A percentile compares a stretch with the other conserved stretches of the same genome.
These are phyloP conservation scores for Luzula sylvatica DNA, from an alignment of 176 grass and related monocot genomes.

Conservation along the genomic window DNA sequence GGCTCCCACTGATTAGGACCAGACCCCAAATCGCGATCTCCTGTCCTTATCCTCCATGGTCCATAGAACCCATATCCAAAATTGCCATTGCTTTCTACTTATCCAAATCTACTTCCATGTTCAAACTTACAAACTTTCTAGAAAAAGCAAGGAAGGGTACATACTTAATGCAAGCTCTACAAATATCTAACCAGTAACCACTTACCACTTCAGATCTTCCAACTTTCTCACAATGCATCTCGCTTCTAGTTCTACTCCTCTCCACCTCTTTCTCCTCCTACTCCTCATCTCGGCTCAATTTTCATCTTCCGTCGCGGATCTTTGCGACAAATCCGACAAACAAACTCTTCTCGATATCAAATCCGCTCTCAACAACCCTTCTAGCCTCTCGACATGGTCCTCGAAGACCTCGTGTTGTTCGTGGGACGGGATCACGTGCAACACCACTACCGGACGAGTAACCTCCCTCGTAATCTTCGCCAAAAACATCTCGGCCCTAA, in stretches of 20 bases:
- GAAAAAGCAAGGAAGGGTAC: too few relatives aligned
- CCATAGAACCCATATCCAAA: too few relatives aligned
- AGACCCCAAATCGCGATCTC: too few relatives aligned
- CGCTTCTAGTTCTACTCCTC: neutral
- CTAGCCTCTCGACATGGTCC: slow-evolving; percentile 36
- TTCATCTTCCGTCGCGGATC: neutral
- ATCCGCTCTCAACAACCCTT: slow-evolving; percentile 19
- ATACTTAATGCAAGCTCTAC: too few relatives aligned
- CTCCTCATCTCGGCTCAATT: neutral
- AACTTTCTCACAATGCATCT: slow-evolving; percentile 1
- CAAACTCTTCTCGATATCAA: slow-evolving; percentile 26
- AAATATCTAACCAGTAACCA: too few relatives aligned
- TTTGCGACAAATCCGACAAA: slow-evolving; percentile 38
- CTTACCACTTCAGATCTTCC: neutral
- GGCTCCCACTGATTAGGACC: too few relatives aligned
- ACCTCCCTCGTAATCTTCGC: slow-evolving; percentile 23
- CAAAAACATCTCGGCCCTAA: slow-evolving; percentile 27
- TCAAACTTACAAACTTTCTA: too few relatives aligned
- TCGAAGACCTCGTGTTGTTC: slow-evolving; percentile 26
- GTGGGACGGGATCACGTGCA: slow-evolving; percentile 39
- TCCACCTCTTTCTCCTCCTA: slow-evolving; percentile 1
- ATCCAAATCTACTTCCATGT: too few relatives aligned
- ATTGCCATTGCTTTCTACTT: too few relatives aligned
- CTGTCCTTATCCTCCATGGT: too few relatives aligned
- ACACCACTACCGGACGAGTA: slow-evolving; percentile 31